These are phyloP conservation scores for Tricharina praecox DNA, from an alignment of 495 filamentous ascomycete species.

Conservation along the genomic window DNA sequence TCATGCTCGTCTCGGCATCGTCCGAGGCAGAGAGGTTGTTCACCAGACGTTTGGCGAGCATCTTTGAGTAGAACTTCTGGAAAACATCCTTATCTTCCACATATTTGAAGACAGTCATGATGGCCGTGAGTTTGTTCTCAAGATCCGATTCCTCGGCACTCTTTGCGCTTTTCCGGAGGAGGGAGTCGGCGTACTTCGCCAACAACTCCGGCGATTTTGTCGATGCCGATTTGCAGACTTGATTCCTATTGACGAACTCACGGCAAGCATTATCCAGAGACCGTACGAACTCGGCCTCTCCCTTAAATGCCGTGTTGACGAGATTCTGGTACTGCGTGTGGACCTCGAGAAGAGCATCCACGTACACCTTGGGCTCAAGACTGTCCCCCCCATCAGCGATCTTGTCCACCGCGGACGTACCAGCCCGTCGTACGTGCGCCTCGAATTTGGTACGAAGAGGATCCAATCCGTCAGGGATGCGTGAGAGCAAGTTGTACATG, in stretches of 20 bases:
- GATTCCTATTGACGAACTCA: conserved; percentile 94
- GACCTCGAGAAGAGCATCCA: conserved; percentile 83
- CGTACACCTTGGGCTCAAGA: conserved; percentile 89
- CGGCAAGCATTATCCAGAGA: conserved; percentile 94
- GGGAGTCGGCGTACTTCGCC: conserved; percentile 86
- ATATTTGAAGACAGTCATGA: conserved; percentile 99
- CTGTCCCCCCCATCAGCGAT: conserved; percentile 71
- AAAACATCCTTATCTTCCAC: conserved; percentile 99
- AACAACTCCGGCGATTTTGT: conserved; percentile 87
- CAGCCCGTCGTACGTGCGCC: conserved; percentile 77
- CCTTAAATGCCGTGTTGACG: conserved; percentile 81
- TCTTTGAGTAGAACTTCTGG: conserved; percentile 97
- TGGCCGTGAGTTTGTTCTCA: conserved; percentile 76
- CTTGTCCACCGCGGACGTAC: conserved; percentile 75
- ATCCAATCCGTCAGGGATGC: conserved; percentile 84
- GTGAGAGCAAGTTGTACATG: conserved; percentile 84
- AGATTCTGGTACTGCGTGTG: conserved; percentile 83
- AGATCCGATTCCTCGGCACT: conserved; percentile 83
- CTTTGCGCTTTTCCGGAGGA: conserved; percentile 83
- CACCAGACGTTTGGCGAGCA: conserved; percentile 86
- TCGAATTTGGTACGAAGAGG: conserved; percentile 80
- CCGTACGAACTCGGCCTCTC: conserved; percentile 91
- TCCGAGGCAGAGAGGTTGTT: conserved; percentile 87
- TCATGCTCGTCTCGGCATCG: conserved; percentile 98
- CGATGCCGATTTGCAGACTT: conserved; percentile 78